These are phyloP conservation scores for Phytophthora ramorum DNA, from an alignment of 352 stramenopile species.

Conservation along the genomic window DNA sequence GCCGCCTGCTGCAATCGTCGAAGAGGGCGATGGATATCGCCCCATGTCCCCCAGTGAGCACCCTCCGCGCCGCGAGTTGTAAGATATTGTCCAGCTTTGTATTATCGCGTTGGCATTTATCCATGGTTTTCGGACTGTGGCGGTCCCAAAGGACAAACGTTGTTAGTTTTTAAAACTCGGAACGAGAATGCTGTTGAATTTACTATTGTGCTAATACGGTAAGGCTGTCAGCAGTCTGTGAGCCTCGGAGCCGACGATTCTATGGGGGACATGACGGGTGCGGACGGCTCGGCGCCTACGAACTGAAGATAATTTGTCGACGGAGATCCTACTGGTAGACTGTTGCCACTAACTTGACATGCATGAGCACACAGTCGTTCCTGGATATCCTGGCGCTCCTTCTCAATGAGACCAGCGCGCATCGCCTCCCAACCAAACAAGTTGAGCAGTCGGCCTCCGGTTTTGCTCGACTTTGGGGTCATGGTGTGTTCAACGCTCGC, in stretches of 20 bases:
- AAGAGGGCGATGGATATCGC: slow-evolving; percentile 51
- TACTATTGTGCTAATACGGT: background rate
- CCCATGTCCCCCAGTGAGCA: slow-evolving; percentile 42
- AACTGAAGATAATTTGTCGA: slow-evolving; percentile 32
- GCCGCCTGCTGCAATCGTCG: slow-evolving; percentile 25
- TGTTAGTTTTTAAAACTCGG: slow-evolving; percentile 5
- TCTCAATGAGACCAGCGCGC: slow-evolving; percentile 49
- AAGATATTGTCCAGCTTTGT: slow-evolving; percentile 21
- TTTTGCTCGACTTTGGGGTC: slow-evolving; percentile 29
- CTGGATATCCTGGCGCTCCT: slow-evolving; percentile 39
- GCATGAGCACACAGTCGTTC: slow-evolving; percentile 1
- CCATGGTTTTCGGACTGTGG: background rate
- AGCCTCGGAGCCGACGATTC: slow-evolving; percentile 24
- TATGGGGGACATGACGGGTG: slow-evolving; percentile 27
- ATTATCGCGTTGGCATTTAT: slow-evolving; percentile 18
- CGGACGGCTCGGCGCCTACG: slow-evolving; percentile 19
- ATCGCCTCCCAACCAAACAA: slow-evolving; percentile 58
- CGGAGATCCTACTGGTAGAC: slow-evolving; percentile 14
- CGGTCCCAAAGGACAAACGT: slow-evolving; percentile 4
- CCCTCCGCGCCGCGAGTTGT: slow-evolving; percentile 20
- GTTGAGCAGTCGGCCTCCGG: slow-evolving; percentile 30
- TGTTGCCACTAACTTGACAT: slow-evolving; percentile 3
- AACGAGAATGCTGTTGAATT: slow-evolving; percentile 9
- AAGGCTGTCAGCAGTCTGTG: slow-evolving; percentile 18
- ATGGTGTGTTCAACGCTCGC: slow-evolving; percentile 8